Evolutionary conservation across 179 eudicot species (phyloP), one percentile per base, ranked within the genome.

Genomic region (Patellifolia procumbens): DNA sequence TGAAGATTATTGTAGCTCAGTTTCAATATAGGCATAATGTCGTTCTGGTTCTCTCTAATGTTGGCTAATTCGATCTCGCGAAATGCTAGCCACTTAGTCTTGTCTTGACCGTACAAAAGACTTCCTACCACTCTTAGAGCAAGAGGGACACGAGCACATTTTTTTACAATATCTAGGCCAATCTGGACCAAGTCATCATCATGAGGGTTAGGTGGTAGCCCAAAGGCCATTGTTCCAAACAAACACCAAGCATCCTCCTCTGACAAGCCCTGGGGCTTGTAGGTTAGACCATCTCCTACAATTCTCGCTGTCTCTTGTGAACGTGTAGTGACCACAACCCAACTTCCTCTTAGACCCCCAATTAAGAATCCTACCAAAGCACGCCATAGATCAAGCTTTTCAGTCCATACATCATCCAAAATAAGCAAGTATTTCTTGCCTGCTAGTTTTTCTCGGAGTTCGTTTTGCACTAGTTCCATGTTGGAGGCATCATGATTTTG

Each of bases 391-490:
- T 39, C 31, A 9, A 26, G 70, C 65, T 75, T 43, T 37, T 72
- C 80, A 53, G 59, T 62, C 85, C 80, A 79, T 15, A 78, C 55
- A 51, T 82, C 85, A 60, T 82, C 85, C 20, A 82, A 66, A 22
- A 82, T 76, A 64, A 78, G 79, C 24, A 82, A 66, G 74, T 70
- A 82, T 26, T 35, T 75, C 34, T 75, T 69, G 13, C 29, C 51
- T 5, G 7, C 53, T 31, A 69, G 39, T 19, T 48, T 17, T 35
- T 64, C 13, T 24, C 51, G 61, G 19, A 73, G 64, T 7, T 74
- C 42, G 32, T 42, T 16, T 32, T 55, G 29, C 60, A 55, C 60
- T 29, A 26, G 9, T 7, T 55, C 60, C 60, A 55, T 55, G 28
- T 26, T 55, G n/a, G 60, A 55, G 29, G 7, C 60, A 26, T 55